Evolutionary conservation across 805 yeast genomes (phyloP).

Genomic region (Teunomyces barrocoloradensis): DNA sequence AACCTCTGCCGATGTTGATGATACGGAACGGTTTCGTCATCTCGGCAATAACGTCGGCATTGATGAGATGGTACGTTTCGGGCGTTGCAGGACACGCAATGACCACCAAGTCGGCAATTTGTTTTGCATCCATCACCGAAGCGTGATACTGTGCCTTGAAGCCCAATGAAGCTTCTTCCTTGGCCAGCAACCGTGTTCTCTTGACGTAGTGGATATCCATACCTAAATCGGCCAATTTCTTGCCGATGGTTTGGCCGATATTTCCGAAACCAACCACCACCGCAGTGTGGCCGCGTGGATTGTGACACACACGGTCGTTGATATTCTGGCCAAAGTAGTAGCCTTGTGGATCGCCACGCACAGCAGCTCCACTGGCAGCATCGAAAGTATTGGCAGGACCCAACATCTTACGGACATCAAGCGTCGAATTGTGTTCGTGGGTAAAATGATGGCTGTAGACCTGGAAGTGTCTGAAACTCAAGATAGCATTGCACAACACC

Average conservation of each 20-base stretch:
- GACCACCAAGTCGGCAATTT: slow-evolving; percentile 56
- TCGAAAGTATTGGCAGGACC: slow-evolving; percentile 35
- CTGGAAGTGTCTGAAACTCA: slow-evolving; percentile 57
- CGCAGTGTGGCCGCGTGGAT: slow-evolving; percentile 57
- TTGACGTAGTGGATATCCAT: slow-evolving; percentile 65
- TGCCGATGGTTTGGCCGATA: slow-evolving; percentile 66
- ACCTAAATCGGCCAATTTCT: slow-evolving; percentile 54
- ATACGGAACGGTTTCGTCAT: slow-evolving; percentile 57
- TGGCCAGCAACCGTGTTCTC: slow-evolving; percentile 41
- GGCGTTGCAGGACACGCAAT: slow-evolving; percentile 66
- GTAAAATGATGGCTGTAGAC: slow-evolving; percentile 45
- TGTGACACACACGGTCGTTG: slow-evolving; percentile 43
- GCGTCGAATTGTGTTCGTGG: slow-evolving; percentile 38
- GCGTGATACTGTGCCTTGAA: slow-evolving; percentile 44
- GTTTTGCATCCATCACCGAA: slow-evolving; percentile 30
- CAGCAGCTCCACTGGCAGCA: slow-evolving; percentile 22
- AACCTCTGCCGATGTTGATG: slow-evolving; percentile 76
- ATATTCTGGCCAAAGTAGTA: slow-evolving; percentile 44
- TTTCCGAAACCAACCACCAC: slow-evolving; percentile 74
- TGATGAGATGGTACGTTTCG: slow-evolving; percentile 55
- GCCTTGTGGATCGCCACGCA: slow-evolving; percentile 11
- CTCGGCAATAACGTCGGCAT: slow-evolving; percentile 42
- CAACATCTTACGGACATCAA: slow-evolving; percentile 40
- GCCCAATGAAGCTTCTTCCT: slow-evolving; percentile 36
- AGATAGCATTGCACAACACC: slow-evolving; percentile 56